A percentile compares a stretch with the other conserved stretches of the same genome.
phyloP scores from a whole-genome alignment of 352 stramenopile genomes.

The Phytophthora boehmeriae region DNA sequence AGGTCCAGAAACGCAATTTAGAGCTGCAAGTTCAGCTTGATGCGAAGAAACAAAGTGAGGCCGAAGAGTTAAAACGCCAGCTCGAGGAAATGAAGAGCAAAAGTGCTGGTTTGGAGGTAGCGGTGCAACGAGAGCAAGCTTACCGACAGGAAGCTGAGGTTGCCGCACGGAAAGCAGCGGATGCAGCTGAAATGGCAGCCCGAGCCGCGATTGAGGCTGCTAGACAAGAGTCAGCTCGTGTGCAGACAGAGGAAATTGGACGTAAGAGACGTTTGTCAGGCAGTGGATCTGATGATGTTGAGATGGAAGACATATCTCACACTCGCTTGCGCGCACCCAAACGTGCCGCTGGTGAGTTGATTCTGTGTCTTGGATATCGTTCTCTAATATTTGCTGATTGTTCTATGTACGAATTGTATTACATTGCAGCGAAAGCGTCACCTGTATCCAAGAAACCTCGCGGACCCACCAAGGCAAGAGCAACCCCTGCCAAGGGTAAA shows the following conservation, averaged over 20 bases:
- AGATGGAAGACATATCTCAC: slow-evolving; percentile 60
- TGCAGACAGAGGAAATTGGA: slow-evolving; percentile 35
- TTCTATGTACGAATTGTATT: slow-evolving; percentile 19
- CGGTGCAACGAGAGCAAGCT: slow-evolving; percentile 52
- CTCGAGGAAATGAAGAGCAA: slow-evolving; percentile 53
- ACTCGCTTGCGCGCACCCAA: slow-evolving; percentile 26
- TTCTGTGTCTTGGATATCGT: slow-evolving; percentile 6
- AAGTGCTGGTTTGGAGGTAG: slow-evolving; percentile 50
- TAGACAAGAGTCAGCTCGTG: slow-evolving; percentile 42
- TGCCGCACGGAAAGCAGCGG: slow-evolving; percentile 62
- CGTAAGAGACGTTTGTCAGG: slow-evolving; percentile 49
- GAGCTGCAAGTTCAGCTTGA: slow-evolving; percentile 42
- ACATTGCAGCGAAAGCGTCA: slow-evolving; percentile 39
- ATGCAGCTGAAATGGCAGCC: slow-evolving; percentile 69
- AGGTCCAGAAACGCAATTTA: slow-evolving; percentile 48
- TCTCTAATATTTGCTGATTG: slow-evolving; percentile 33
- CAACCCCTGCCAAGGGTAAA: slow-evolving; percentile 12
- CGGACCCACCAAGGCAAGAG: slow-evolving; percentile 43
- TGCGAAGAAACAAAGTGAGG: slow-evolving; percentile 42
- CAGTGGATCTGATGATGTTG: slow-evolving; percentile 46
- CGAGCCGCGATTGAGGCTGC: slow-evolving; percentile 72
- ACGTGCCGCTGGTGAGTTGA: slow-evolving; percentile 43
- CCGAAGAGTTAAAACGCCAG: slow-evolving; percentile 41
- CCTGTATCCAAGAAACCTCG: slow-evolving; percentile 59
- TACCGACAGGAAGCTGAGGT: slow-evolving; percentile 69